These are phyloP conservation scores for Decorospora gaudefroyi DNA, from an alignment of 2,329 filamentous ascomycete species.

Conservation along the genomic window DNA sequence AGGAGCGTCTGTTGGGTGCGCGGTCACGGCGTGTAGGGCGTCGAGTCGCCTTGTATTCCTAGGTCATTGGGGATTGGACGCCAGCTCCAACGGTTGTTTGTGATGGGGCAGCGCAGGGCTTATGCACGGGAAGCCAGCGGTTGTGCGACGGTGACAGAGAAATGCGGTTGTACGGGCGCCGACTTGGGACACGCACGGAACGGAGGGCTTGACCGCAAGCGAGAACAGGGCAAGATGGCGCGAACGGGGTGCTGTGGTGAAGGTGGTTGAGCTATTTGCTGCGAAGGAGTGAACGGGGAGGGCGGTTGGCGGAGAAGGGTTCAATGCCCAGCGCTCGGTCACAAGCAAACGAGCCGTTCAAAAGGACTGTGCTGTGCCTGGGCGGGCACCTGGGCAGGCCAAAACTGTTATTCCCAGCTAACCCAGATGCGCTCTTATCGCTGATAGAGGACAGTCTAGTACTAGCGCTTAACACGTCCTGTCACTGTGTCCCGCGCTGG, in stretches of 20 bases:
- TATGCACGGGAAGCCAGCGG: constrained; percentile 24
- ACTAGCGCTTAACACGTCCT: constrained; percentile 24
- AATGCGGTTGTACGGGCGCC: constrained; percentile 33
- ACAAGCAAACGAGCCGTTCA: constrained; percentile 17
- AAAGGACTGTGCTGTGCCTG: constrained; percentile 12
- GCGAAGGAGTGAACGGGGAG: constrained; percentile 13
- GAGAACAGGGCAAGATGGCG: constrained; percentile 15
- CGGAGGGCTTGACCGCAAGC: constrained; percentile 25
- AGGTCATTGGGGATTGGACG: constrained; percentile 46
- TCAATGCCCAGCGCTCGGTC: constrained; percentile 13
- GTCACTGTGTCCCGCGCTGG: no score
- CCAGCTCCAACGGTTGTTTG: constrained; percentile 38
- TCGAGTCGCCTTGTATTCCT: constrained; percentile 33
- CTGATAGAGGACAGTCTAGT: constrained; percentile 22
- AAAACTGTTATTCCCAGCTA: no score
- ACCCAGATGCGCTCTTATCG: constrained; percentile 34
- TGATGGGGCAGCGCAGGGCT: constrained; percentile 29
- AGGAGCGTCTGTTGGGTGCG: constrained; percentile 31
- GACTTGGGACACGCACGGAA: constrained; percentile 18
- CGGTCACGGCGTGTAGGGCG: constrained; percentile 32
- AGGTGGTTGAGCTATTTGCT: background rate
- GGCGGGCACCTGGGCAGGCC: no score
- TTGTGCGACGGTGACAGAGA: constrained; percentile 36
- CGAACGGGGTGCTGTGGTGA: background rate
- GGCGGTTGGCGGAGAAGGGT: constrained; percentile 12